Evolutionary conservation across 805 yeast genomes (phyloP), one percentile per base, ranked within the genome.

Genomic region (Candida fluviatilis): DNA sequence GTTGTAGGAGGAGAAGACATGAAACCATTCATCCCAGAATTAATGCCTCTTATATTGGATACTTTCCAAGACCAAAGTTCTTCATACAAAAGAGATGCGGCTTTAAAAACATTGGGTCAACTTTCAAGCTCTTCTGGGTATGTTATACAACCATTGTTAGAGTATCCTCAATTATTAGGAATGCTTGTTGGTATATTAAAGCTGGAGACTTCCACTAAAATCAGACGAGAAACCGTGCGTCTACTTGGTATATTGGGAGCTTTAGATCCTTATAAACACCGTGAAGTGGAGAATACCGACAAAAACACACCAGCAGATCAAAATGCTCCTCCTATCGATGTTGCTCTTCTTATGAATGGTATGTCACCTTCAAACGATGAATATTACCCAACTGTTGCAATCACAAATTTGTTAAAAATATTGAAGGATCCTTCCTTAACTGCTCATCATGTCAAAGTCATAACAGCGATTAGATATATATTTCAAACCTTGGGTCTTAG

Each of bases 241-340:
- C 62, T 93, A 17, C 67, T 93, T 40, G 99, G 99, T 54, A 89
- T 90, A 24, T 66, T 93, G 30, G 99, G 99, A 46, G 99, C 99
- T 0, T 66, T 93, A 34, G 99, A 93, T 60, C 99, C 99, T 1
- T 93, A 91, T 56, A 90, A 87, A 54, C 95, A 89, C 49, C 78
- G 96, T 39, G 96, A 88, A 50, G 86, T 90, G 7, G 98, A 90
- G 55, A 81, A 86, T 40, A 72, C 71, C 1, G 75, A 83, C 1
- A 78, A 75, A 51, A 69, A 48, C 31, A 62, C 62, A 4, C 67
- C 72, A 0, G 82, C 76, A 1, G 95, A 86, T 47, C 91, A 86
- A 45, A 84, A 84, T 52, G 88, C 91, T 2, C 93, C 96, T 3
- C 84, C 97, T 0, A 79, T 89, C 5, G 99, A 93, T 51, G 84